These are phyloP conservation scores for Phlebiopsis gigantea DNA, from an alignment of 768 basidiomycete genomes.

Conservation along the genomic window DNA sequence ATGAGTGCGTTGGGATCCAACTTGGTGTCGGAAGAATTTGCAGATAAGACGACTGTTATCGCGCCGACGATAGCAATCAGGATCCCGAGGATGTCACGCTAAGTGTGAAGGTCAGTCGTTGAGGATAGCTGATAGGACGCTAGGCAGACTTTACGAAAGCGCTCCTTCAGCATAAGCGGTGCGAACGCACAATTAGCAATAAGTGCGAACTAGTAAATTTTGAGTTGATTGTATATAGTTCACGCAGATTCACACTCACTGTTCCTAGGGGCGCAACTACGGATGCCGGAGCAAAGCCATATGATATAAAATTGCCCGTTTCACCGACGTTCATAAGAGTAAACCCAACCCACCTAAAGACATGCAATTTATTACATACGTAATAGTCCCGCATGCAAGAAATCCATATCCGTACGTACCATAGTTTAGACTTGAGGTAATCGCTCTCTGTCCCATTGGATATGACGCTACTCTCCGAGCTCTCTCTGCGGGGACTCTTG, in stretches of 20 bases:
- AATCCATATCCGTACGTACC: conserved; percentile 39
- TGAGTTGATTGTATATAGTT: conserved; percentile 2
- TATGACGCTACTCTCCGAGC: not conserved
- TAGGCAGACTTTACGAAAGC: conserved; percentile 63
- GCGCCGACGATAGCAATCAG: conserved; percentile 81
- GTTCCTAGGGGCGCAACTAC: conserved; percentile 94
- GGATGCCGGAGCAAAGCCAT: conserved; percentile 88
- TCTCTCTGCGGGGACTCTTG: conserved; percentile 7
- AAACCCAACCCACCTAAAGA: conserved; percentile 82
- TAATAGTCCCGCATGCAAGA: not conserved
- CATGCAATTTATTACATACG: not conserved
- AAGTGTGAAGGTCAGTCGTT: conserved; percentile 15
- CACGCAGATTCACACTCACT: conserved; percentile 45
- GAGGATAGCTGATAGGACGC: not conserved
- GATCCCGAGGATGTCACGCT: conserved; percentile 80
- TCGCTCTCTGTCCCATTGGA: conserved; percentile 44
- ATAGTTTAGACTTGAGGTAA: conserved; percentile 81
- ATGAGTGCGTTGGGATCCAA: conserved; percentile 66
- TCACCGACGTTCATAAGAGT: conserved; percentile 89
- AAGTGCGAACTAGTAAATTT: conserved; percentile 63
- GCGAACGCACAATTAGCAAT: conserved; percentile 95
- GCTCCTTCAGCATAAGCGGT: conserved; percentile 77
- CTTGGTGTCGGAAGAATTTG: conserved; percentile 64
- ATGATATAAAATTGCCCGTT: conserved; percentile 83
- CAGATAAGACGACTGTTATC: conserved; percentile 84